phyloP scores from a whole-genome alignment of 805 yeast genomes.

The Clavispora phyllophila region DNA sequence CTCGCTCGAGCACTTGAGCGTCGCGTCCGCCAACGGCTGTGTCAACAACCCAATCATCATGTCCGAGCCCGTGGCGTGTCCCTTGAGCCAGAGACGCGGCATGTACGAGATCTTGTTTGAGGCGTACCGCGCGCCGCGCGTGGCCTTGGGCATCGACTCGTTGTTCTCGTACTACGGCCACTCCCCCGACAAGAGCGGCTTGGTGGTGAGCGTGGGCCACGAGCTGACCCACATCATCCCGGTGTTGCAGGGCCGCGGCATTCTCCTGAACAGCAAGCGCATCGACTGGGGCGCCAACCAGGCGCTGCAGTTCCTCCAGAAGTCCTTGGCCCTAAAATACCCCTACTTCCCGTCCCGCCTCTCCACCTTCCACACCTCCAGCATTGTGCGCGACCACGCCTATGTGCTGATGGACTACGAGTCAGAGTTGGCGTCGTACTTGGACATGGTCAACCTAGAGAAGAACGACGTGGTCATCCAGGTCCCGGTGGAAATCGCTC shows the following conservation, averaged over 20 bases:
- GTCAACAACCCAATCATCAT: constrained; percentile 77
- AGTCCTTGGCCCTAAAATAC: constrained; percentile 70
- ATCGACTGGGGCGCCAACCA: constrained; percentile 90
- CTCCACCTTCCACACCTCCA: constrained; percentile 55
- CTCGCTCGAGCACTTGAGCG: constrained; percentile 74
- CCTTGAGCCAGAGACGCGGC: constrained; percentile 62
- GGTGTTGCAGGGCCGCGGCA: constrained; percentile 63
- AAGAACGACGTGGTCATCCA: constrained; percentile 72
- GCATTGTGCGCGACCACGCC: constrained; percentile 70
- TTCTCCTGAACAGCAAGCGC: constrained; percentile 65
- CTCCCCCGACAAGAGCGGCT: constrained; percentile 45
- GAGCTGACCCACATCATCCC: constrained; percentile 84
- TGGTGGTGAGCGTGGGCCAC: constrained; percentile 80
- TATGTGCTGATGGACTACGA: constrained; percentile 68
- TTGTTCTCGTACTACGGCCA: constrained; percentile 73
- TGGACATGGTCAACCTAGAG: constrained; percentile 62
- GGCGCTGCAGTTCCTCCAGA: constrained; percentile 57
- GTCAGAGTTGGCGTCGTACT: constrained; percentile 50
- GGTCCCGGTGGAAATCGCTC: constrained; percentile 63
- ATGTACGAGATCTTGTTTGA: constrained; percentile 85
- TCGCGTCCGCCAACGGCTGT: constrained; percentile 30
- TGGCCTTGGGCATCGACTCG: constrained; percentile 77
- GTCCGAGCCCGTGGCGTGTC: constrained; percentile 72
- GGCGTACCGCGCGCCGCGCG: constrained; percentile 68
- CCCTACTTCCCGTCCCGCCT: constrained; percentile 85